Evolutionary conservation across 192 early-diverging fungal species (phyloP), one percentile per base, ranked within the genome.

Genomic region (Mortierella antarctica): DNA sequence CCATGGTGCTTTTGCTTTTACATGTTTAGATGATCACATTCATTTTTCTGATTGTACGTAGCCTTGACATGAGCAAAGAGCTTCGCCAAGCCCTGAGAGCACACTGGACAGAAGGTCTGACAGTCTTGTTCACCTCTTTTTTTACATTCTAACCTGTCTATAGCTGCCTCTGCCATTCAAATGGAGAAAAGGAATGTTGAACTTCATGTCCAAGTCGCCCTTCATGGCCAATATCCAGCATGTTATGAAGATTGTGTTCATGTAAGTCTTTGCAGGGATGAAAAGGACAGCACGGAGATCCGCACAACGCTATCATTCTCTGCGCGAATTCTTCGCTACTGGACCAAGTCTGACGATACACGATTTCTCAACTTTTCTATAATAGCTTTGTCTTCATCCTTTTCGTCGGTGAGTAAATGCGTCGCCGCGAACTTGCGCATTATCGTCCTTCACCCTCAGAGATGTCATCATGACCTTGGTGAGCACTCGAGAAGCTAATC

Each of bases 301-400:
- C 1, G 31, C 31, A 3, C 31, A 31, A 31, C 31, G 31, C 31
- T 31, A 31, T 31, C 31, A 31, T 31, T 31, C 31, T 3, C 31
- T 31, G 31, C 31, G 1, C 31, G 31, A 31, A 31, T 31, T 31
- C 3, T 3, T 31, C 31, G 31, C 31, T 31, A 3, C 31, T 31
- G 31, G 31, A 31, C 3, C 3, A 31, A 31, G 3, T 31, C 31
- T 31, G 31, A 31, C 31, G 31, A 31, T 31, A n/a, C n/a, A n/a
- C n/a, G 31, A 31, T 31, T 23, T 54, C 48, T 55, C 61, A 20
- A 17, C n/a, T 21, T 6, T 77, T 18, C 21, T 20, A 54, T 11
- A 58, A 45, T 57, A 90, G 89, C 23, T 86, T 87, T 62, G 83
- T 89, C 20, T 85, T 86, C 23, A 71, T 89, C 23, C 80, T 89